Conservation (phyloP, 257 asterid species). For the Oldenlandia corymbosa region DNA sequence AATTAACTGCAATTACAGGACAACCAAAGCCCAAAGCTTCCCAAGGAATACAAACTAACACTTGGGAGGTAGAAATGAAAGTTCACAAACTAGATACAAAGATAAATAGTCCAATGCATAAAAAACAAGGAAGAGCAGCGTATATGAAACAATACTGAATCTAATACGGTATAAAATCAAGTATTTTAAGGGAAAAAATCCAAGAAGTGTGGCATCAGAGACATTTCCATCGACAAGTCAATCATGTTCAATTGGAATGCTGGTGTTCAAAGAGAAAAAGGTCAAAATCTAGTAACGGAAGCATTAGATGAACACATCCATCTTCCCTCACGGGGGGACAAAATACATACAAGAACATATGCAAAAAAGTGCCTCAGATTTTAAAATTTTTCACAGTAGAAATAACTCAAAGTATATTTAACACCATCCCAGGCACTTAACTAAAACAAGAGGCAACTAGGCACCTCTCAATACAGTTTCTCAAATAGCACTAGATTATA, state of each 20-base stretch:
- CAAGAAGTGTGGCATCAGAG: conserved; percentile 34
- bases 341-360: too few relatives aligned
- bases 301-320: neutral
- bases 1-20: neutral
- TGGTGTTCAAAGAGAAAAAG: conserved; percentile 36
- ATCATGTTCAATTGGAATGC: conserved; percentile 30
- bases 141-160: neutral
- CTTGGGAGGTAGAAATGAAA: conserved; percentile 10
- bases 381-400: conserved; percentile 4
- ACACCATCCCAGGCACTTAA: conserved; percentile 5
- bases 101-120: neutral
- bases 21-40: neutral
- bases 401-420: conserved; percentile 10
- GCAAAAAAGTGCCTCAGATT: conserved; percentile 16
- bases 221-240: conserved; percentile 54
- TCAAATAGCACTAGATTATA: neutral
- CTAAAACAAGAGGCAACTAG: neutral
- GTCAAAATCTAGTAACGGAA: neutral
- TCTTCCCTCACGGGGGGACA: too few relatives aligned
- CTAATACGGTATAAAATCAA: neutral
- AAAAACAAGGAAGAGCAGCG: neutral
- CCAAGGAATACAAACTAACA: neutral
- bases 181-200: neutral
- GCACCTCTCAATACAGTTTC: neutral
- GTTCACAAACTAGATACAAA: conserved; percentile 5